Evolutionary conservation across 208 protist genomes (phyloP), one percentile per base, ranked within the genome.

Genomic region (Leishmania martiniquensis): DNA sequence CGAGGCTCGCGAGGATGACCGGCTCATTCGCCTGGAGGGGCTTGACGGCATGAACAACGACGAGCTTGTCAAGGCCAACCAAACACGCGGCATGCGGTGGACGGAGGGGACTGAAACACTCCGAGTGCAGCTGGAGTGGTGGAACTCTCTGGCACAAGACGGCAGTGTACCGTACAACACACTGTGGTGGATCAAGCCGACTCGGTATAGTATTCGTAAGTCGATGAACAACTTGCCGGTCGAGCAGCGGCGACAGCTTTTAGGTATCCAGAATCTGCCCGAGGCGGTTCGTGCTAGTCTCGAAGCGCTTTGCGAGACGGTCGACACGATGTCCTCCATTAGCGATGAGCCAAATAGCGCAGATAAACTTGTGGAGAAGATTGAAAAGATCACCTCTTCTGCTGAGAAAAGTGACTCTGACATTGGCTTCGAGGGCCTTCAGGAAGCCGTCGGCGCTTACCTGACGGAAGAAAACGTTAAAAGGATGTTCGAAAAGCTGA

Each of bases 131-230:
- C 60, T 97, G 67, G 90, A 97, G 83, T 96, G 92, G 92, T 97
- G 94, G 92, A 89, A 82, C 75, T 85, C 79, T 45, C 84, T 97
- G 34, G 82, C 91, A 10, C 87, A 88, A 29, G 94, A 97, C 75
- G 85, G 86, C 55, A 88, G 80, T 74, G 91, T 96, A 2, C 94
- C 94, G 67, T 97, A 95, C 85, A 96, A 97, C 78, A 95, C 92
- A 37, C 84, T 97, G 25, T 97, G 95, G 83, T 97, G 92, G 92
- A 86, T 97, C 37, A 96, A 95, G 81, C 94, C 94, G 57, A 95
- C 88, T 6, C 88, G 92, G 47, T 96, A 94, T 85, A 93, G 88
- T 78, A 87, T 97, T 49, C 88, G 85, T 17, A 91, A 93, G 75
- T 95, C 94, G 39, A 95, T 97, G 91, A 94, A 91, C 75, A 86